Base-by-base conservation (phyloP, 208 protist species). In the Lotmaria passim region DNA sequence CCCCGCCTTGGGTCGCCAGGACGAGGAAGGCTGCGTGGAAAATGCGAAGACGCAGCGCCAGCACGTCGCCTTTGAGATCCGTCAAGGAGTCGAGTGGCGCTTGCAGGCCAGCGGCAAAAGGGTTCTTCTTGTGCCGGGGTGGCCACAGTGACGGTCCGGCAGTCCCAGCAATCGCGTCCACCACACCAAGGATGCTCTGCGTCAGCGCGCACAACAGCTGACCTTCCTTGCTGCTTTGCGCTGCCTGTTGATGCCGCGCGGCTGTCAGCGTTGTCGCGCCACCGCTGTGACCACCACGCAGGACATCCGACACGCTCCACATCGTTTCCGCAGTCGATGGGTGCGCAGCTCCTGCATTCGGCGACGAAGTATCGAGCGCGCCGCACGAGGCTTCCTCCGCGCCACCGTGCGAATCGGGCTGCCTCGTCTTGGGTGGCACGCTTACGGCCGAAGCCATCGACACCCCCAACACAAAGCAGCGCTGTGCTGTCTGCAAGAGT, bases 101-200 rank as follows among this genome's bases (percentile, higher is more conserved):
- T 7, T 24, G 43, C 28, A 10, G 41, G 17, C n/a, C n/a, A 7
- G 41, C 30, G 4, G 30, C 26, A 26, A 15, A 38, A 36, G 8
- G 10, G 8, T 12, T 17, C 2, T 23, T 2, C 14, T 26, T 28
- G 28, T n/a, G 17, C 38, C 39, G 21, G 28, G 24, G 43, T 17
- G 62, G 70, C 70, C 70, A 76, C 55, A 76, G 30, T 21, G 47
- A 14, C 23, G 44, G 23, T 0, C 38, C 70, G 4, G 64, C 71
- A 2, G 46, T 38, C 21, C 71, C 36, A 17, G 46, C 55, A 17
- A 77, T 1, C 7, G 38, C 39, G 17, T 70, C 52, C 43, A 85
- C 78, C 30, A 91, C 50, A 23, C 41, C 39, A 33, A 84, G 30
- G 21, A 79, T 38, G 30, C 73, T 46, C 10, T 33, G 15, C 31